These are phyloP conservation scores for Triticum turgidum DNA, from an alignment of 176 grass and related monocot genomes.

Conservation along the genomic window DNA sequence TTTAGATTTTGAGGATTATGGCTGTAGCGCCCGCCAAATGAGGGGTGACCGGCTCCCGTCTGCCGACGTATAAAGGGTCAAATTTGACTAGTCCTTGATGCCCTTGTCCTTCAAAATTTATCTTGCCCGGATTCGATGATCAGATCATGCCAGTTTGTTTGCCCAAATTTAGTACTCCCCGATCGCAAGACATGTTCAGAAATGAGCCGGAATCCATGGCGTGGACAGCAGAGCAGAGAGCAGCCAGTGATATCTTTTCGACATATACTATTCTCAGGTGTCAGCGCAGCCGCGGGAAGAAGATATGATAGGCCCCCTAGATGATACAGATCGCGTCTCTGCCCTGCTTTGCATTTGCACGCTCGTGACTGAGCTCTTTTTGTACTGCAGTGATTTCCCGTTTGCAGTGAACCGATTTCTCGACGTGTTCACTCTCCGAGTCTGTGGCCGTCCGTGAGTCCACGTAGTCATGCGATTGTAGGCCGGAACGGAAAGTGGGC, in stretches of 20 bases:
- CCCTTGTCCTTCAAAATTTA: too few relatives aligned
- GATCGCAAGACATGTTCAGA: not conserved
- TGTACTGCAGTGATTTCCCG: too few relatives aligned
- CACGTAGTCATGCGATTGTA: not conserved
- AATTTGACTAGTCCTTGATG: too few relatives aligned
- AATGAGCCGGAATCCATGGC: not conserved
- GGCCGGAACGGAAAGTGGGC: not conserved
- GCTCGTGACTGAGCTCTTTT: constrained; percentile 7
- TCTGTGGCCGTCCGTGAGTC: not conserved
- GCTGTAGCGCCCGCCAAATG: too few relatives aligned
- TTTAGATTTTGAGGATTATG: too few relatives aligned
- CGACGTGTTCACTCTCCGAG: not conserved
- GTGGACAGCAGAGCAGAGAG: not conserved
- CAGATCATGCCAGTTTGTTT: not conserved
- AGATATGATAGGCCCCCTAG: constrained; percentile 27
- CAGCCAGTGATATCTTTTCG: not conserved
- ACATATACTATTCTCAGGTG: constrained; percentile 8
- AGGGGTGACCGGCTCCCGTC: too few relatives aligned
- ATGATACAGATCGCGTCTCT: constrained; percentile 5
- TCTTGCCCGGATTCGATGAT: not conserved
- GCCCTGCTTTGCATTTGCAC: not conserved
- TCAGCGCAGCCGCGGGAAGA: constrained; percentile 12
- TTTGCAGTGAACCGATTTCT: not conserved
- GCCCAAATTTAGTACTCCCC: not conserved
- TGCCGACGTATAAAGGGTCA: too few relatives aligned